Evolutionary conservation across 2,329 filamentous ascomycete genomes (phyloP), one percentile per base, ranked within the genome.

Genomic region (Blastomyces gilchristii): DNA sequence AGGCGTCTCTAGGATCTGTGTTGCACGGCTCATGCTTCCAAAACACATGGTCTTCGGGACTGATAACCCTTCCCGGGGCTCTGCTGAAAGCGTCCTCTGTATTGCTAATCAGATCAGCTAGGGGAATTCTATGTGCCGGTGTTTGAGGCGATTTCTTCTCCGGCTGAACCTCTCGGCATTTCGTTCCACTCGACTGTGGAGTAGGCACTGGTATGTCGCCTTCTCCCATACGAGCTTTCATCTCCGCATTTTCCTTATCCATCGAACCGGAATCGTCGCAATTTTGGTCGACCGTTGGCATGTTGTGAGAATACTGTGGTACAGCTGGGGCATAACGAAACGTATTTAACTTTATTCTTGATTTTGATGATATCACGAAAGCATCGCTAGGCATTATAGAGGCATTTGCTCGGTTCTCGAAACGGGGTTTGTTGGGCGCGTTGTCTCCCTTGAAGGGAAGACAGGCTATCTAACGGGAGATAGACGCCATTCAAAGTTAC

Each of bases 51-150:
- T 87, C 85, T 66, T 85, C 81, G 0, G 84, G 85, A 1, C 84
- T 85, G 22, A 77, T 71, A n/a, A 77, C 73, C 25, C 80, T 76
- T 60, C 76, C 77, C 34, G 76, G 74, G n/a, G 76, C 75, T 63
- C 77, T 76, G 67, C 77, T 80, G 47, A 67, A 62, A 11, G 78
- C 78, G 68, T 85, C 82, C 70, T 86, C 84, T 58, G 80, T 79
- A 69, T 85, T 84, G 65, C 83, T 83, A 56, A 87, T 83, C 41
- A 87, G 75, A 65, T 86, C 84, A 41, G 83, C 82, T 14, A 87
- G 74, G 31, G 84, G 82, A 49, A 86, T 78, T 62, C 83, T 76
- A 53, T 83, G 81, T 31, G 80, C 81, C 1, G 85, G 84, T 16
- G 84, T 87, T 50, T 83, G 83, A 2, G 84, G 84, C 59, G 76